Evolutionary conservation across 2,329 filamentous ascomycete species (phyloP).

Genomic region (Diplodia seriata): DNA sequence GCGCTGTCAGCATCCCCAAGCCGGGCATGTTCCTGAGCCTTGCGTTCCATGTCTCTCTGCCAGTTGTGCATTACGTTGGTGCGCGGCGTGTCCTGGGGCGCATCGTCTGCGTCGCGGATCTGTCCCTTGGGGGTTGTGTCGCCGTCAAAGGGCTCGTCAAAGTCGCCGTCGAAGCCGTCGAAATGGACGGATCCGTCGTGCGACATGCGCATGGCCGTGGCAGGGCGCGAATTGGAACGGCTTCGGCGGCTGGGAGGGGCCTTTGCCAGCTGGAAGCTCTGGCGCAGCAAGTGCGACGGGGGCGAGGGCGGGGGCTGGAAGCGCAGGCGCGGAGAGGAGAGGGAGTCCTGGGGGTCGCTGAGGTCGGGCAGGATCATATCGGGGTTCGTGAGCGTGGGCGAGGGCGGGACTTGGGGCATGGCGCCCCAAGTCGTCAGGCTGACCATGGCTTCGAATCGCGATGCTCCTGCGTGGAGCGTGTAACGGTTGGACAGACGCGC

Average conservation of each 20-base stretch:
- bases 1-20: slow-evolving; percentile 7
- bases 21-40: slow-evolving; percentile 6
- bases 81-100: slow-evolving; percentile 16
- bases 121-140: slow-evolving; percentile 30
- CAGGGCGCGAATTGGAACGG: slow-evolving; percentile 18
- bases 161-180: slow-evolving; percentile 26
- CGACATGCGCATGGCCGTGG: not conserved
- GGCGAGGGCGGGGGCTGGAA: slow-evolving; percentile 55
- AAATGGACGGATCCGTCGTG: not conserved
- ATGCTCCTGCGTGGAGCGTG: slow-evolving; percentile 11
- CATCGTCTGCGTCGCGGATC: slow-evolving; percentile 1
- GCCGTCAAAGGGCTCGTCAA: slow-evolving; percentile 26
- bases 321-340: slow-evolving; percentile 60
- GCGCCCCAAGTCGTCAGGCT: slow-evolving; percentile 30
- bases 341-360: slow-evolving; percentile 37
- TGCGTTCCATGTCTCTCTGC: slow-evolving; percentile 28
- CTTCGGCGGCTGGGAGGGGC: slow-evolving; percentile 43
- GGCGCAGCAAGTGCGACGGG: slow-evolving; percentile 41
- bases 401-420: slow-evolving; percentile 57
- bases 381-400: slow-evolving; percentile 88
- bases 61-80: slow-evolving; percentile 30
- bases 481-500: slow-evolving; percentile 28
- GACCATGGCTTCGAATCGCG: slow-evolving; percentile 20
- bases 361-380: slow-evolving; percentile 87
- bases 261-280: slow-evolving; percentile 40